Percentiles rank a stretch among this genome's conserved stretches.
phyloP scores from a whole-genome alignment of 2,329 filamentous ascomycete species.

The Cladophialophora chaetospira region DNA sequence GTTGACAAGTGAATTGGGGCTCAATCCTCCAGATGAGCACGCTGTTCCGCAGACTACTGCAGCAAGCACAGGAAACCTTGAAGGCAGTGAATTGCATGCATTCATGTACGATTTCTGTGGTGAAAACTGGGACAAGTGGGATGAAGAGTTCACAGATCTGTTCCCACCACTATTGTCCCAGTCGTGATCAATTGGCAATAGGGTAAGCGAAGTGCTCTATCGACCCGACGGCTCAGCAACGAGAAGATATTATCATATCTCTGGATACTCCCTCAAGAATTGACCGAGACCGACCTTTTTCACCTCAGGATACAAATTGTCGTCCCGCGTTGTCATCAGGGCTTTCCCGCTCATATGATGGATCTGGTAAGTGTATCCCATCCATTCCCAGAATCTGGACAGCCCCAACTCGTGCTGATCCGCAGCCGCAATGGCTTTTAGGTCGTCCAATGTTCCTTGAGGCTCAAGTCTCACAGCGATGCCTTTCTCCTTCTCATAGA shows the following conservation, averaged over 20 bases:
- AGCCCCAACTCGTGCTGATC: constrained; percentile 10
- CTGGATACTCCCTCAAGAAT: neutral
- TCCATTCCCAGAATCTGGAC: constrained; percentile 4
- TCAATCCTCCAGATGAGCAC: too few relatives aligned
- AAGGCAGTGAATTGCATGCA: constrained; percentile 4
- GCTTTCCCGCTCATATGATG: neutral
- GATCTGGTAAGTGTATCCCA: constrained; percentile 11
- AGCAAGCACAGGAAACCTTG: neutral
- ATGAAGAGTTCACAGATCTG: constrained; percentile 3
- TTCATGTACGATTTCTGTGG: constrained; percentile 16
- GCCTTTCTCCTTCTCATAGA: constrained; percentile 1
- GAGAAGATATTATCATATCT: neutral
- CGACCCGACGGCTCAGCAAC: too few relatives aligned
- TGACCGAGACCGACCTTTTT: neutral
- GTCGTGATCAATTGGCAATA: neutral
- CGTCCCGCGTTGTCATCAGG: neutral
- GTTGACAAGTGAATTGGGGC: too few relatives aligned
- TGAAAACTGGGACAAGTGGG: constrained; percentile 10
- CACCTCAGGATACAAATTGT: constrained; percentile 1
- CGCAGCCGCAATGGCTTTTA: neutral
- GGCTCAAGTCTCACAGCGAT: neutral
- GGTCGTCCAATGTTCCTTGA: neutral
- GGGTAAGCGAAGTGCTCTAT: too few relatives aligned
- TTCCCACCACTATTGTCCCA: neutral
- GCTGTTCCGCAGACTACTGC: too few relatives aligned